Evolutionary conservation across 805 yeast genomes (phyloP), one percentile per base, ranked within the genome.

Genomic region (Jamesozyma spencerorum): DNA sequence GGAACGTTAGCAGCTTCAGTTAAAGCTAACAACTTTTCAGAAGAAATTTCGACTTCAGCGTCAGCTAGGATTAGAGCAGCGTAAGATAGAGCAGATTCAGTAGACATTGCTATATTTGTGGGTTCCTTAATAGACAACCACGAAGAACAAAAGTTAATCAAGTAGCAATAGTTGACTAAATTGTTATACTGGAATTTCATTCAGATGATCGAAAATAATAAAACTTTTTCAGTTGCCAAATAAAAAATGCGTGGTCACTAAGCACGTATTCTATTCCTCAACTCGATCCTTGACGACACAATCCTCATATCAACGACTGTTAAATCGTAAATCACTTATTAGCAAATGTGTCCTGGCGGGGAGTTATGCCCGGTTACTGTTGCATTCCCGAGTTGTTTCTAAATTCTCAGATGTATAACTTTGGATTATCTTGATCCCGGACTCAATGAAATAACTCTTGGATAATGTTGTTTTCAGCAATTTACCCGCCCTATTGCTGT

Each of bases 21-120:
- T 68, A 83, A 69, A 62, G 84, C 71, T 63, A 74, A 63, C 64
- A 83, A 75, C 75, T 82, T 82, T 66, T 80, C 88, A 57, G 87
- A 55, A 49, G 95, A 77, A 79, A 92, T 78, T 71, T 88, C 96
- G 65, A 86, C 74, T 65, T 86, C 96, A 64, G 97, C 85, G 67
- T 90, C 98, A 57, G 97, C 95, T 71, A 90, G 79, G 75, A 90
- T 87, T 71, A 90, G 81, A 66, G 97, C 95, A 70, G 98, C 97
- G 84, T 86, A 87, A 60, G 96, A 85, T 66, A 86, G 85, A 67
- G 90, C 80, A 64, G 94, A 78, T 78, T 87, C 95, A 48, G 66
- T 57, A 70, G 94, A 83, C 53, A 46, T 52, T 50, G 46, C 42
- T 7, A 5, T 20, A 11, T 14, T 22, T 44, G 27, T 13, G 35